These are phyloP conservation scores for Pleurotus platypus DNA, from an alignment of 768 basidiomycete genomes.

Conservation along the genomic window DNA sequence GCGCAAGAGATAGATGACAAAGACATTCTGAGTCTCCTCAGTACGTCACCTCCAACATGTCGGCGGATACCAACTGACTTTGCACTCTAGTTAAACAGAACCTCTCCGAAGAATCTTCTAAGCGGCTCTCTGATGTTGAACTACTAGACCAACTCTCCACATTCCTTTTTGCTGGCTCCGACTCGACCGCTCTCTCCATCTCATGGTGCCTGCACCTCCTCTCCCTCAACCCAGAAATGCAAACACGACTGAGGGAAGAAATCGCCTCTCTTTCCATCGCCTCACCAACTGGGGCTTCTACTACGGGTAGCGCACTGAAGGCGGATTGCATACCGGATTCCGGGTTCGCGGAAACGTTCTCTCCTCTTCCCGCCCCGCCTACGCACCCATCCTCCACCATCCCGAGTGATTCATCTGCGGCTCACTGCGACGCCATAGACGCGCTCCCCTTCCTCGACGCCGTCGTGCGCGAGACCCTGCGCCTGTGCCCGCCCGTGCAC, in stretches of 20 bases:
- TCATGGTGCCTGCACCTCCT: slow-evolving; percentile 59
- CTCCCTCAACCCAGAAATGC: slow-evolving; percentile 48
- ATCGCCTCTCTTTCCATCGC: slow-evolving; percentile 19
- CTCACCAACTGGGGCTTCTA: slow-evolving; percentile 14
- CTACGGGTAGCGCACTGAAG: slow-evolving; percentile 10
- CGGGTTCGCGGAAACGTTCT: slow-evolving; percentile 8
- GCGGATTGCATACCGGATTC: slow-evolving; percentile 8
- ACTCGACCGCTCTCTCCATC: slow-evolving; percentile 53
- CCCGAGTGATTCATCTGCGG: slow-evolving; percentile 10
- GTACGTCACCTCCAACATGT: slow-evolving; percentile 25
- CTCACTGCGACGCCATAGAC: slow-evolving; percentile 28
- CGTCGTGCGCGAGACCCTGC: slow-evolving; percentile 54
- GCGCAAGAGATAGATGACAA: slow-evolving; percentile 29
- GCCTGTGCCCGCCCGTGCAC: slow-evolving; percentile 54
- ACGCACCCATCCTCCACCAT: slow-evolving; percentile 10
- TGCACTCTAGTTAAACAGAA: slow-evolving; percentile 53
- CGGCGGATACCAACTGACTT: neutral
- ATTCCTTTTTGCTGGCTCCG: slow-evolving; percentile 62
- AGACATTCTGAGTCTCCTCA: slow-evolving; percentile 46
- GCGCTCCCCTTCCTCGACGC: slow-evolving; percentile 50
- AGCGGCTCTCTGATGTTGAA: slow-evolving; percentile 55
- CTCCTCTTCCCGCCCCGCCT: slow-evolving; percentile 3
- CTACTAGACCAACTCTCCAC: slow-evolving; percentile 64
- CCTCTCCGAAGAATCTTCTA: slow-evolving; percentile 38
- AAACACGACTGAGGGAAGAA: slow-evolving; percentile 55